These are phyloP conservation scores for Beta vulgaris DNA, from an alignment of 148 eudicot species.

Conservation along the genomic window DNA sequence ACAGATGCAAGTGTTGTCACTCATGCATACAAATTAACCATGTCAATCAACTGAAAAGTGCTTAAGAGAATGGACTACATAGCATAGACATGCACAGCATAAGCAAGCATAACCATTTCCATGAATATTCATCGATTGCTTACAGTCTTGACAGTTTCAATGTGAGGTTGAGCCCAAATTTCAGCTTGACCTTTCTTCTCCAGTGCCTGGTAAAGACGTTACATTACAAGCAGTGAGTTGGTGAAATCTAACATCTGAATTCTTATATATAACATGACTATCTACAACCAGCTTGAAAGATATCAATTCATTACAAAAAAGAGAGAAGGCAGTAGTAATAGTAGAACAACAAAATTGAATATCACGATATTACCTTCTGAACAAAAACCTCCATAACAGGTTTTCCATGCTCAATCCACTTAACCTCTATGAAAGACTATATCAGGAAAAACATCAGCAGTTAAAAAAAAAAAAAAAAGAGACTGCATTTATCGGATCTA, in stretches of 20 bases:
- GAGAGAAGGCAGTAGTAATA: neutral
- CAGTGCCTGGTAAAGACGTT: conserved; percentile 36
- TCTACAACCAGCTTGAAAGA: neutral
- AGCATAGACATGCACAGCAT: neutral
- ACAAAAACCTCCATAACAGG: conserved; percentile 61
- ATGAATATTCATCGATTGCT: conserved; percentile 25
- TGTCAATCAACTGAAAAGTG: neutral
- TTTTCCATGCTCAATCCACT: conserved; percentile 78
- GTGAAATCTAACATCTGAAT: neutral
- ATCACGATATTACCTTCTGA: conserved; percentile 54
- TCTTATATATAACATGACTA: neutral
- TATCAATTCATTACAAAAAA: neutral
- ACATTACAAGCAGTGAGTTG: neutral
- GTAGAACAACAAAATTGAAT: conserved; percentile 3
- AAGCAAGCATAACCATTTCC: neutral
- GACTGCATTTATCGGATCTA: neutral
- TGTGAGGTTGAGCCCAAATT: conserved; percentile 78
- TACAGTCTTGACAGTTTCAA: conserved; percentile 70
- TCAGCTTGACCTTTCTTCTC: conserved; percentile 74
- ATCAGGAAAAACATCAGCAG: conserved; percentile 7
- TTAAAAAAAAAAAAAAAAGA: conserved; percentile 11
- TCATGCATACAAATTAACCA: conserved; percentile 4
- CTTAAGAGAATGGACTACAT: neutral
- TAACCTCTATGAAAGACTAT: conserved; percentile 58
- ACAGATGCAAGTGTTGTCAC: conserved; percentile 5